These are phyloP conservation scores for Maudiozyma saulgeensis DNA, from an alignment of 805 yeast genomes.

Conservation along the genomic window DNA sequence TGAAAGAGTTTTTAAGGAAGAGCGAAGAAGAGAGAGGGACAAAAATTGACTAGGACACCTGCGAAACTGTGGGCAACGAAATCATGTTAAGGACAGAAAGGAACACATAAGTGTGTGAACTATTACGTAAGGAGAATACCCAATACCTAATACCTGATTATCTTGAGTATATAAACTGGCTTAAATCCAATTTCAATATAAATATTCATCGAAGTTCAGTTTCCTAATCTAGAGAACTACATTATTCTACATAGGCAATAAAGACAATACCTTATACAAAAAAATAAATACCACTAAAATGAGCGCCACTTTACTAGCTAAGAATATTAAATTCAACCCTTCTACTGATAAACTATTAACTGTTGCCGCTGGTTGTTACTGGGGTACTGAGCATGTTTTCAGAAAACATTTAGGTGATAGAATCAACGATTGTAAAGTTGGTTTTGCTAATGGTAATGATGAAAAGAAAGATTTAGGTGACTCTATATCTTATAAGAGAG, in stretches of 20 bases:
- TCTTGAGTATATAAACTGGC: too few relatives aligned
- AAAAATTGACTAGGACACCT: too few relatives aligned
- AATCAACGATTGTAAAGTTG: conserved; percentile 71
- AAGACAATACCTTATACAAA: too few relatives aligned
- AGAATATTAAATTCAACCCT: conserved; percentile 34
- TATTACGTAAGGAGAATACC: too few relatives aligned
- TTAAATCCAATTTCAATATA: too few relatives aligned
- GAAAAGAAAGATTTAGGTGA: conserved; percentile 34
- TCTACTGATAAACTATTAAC: conserved; percentile 46
- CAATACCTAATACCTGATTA: too few relatives aligned
- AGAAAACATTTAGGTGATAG: conserved; percentile 55
- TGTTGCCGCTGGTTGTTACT: conserved; percentile 64
- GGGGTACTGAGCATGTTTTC: conserved; percentile 85
- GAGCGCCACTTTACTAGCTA: conserved; percentile 28
- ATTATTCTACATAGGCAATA: too few relatives aligned
- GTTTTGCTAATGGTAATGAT: conserved; percentile 74
- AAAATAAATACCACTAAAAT: not conserved
- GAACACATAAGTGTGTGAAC: not conserved
- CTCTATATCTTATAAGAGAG: conserved; percentile 47
- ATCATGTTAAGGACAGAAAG: too few relatives aligned
- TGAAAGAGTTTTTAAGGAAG: not conserved
- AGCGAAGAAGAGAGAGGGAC: too few relatives aligned
- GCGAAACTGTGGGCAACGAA: not conserved
- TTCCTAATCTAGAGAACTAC: too few relatives aligned
- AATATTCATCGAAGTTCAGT: too few relatives aligned